Percentiles rank a stretch among this genome's conserved stretches.
These are phyloP conservation scores for Leccinum rimulosum DNA, from an alignment of 768 basidiomycete species.

Conservation along the genomic window DNA sequence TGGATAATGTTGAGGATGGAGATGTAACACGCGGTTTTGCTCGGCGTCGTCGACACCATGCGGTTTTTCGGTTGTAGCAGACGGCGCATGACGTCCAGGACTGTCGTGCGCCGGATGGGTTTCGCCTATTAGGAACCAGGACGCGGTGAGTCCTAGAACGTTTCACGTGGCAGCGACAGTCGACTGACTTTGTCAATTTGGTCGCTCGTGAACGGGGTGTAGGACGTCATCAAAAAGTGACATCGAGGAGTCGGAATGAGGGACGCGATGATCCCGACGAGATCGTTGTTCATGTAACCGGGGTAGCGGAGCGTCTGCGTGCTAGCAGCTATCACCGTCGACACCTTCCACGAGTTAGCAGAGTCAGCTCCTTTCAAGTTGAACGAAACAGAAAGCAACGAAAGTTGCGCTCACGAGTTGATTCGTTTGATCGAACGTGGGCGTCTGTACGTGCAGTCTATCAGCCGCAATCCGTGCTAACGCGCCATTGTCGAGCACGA, in stretches of 20 bases:
- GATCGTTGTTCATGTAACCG: slow-evolving; percentile 99
- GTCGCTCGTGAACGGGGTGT: slow-evolving; percentile 97
- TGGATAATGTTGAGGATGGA: slow-evolving; percentile 98
- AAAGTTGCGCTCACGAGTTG: slow-evolving; percentile 58
- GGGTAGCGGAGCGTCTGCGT: slow-evolving; percentile 97
- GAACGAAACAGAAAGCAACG: background rate
- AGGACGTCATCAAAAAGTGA: slow-evolving; percentile 98
- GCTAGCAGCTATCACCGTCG: slow-evolving; percentile 97
- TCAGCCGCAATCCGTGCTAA: slow-evolving; percentile 91
- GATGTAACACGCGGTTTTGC: slow-evolving; percentile 93
- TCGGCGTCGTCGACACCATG: slow-evolving; percentile 93
- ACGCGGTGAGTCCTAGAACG: background rate
- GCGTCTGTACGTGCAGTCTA: slow-evolving; percentile 82
- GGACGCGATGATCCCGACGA: slow-evolving; percentile 94
- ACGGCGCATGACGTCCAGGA: slow-evolving; percentile 97
- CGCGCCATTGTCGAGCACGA: slow-evolving; percentile 96
- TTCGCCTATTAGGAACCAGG: slow-evolving; percentile 69
- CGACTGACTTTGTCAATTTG: slow-evolving; percentile 84
- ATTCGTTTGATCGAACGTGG: slow-evolving; percentile 89
- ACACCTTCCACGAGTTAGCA: slow-evolving; percentile 52
- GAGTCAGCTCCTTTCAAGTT: background rate
- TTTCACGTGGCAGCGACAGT: background rate
- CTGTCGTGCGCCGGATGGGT: slow-evolving; percentile 92
- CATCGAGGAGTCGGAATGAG: slow-evolving; percentile 96
- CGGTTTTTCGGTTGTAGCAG: slow-evolving; percentile 97